Evolutionary conservation across 2,329 filamentous ascomycete species (phyloP).

Genomic region (Phaeoacremonium minimum): DNA sequence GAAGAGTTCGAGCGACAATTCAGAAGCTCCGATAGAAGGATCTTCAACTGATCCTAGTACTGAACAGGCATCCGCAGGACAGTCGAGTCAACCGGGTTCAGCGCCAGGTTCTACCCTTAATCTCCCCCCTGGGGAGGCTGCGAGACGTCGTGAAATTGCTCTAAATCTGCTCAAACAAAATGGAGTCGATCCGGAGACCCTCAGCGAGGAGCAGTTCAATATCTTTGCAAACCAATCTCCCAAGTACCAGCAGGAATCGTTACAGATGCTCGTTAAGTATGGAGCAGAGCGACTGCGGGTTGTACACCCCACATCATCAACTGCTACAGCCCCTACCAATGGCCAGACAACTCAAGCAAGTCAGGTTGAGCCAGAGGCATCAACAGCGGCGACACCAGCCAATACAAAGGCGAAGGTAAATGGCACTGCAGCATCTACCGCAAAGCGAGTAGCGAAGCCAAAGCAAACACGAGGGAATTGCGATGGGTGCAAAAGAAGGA

Average conservation of each 20-base stretch:
- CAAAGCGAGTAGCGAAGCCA: conserved; percentile 15
- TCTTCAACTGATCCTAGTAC: conserved; percentile 11
- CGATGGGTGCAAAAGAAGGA: conserved; percentile 22
- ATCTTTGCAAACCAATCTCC: conserved; percentile 59
- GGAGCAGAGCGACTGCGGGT: conserved; percentile 54
- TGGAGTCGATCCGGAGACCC: conserved; percentile 46
- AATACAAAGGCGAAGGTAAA: conserved; percentile 18
- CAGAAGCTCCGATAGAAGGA: conserved; percentile 8
- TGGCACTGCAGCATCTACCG: conserved; percentile 12
- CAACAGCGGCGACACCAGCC: conserved; percentile 13
- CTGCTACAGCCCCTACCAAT: conserved; percentile 17
- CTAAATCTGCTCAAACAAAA: conserved; percentile 38
- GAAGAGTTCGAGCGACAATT: conserved; percentile 2
- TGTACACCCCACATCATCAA: conserved; percentile 43
- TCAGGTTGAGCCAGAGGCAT: conserved; percentile 8
- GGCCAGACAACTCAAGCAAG: conserved; percentile 15
- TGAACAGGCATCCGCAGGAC: conserved; percentile 9
- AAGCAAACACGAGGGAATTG: conserved; percentile 26
- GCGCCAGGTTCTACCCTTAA: conserved; percentile 34
- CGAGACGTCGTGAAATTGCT: conserved; percentile 44
- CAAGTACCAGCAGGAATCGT: conserved; percentile 47
- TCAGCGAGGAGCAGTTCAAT: conserved; percentile 51
- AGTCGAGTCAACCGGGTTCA: too few relatives aligned
- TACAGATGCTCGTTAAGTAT: conserved; percentile 52
- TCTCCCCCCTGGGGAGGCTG: conserved; percentile 40